phyloP scores from a whole-genome alignment of 495 filamentous ascomycete species.

The Podospora appendiculata region DNA sequence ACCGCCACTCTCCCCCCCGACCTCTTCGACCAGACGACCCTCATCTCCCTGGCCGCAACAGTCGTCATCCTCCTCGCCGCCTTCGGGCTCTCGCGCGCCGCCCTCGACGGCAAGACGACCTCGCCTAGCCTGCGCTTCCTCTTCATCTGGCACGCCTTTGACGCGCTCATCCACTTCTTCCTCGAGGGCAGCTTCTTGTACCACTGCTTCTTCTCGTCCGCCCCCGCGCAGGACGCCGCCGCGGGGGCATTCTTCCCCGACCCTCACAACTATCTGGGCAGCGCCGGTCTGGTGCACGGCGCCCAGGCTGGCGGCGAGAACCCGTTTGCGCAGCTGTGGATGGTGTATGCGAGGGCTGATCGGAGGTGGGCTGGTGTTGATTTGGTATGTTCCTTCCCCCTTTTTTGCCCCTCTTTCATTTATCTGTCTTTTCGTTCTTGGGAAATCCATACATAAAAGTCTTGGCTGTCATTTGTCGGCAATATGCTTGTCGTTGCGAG shows the following conservation, averaged over 20 bases:
- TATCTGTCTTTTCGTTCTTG: no score
- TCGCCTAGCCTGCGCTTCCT: slow-evolving; percentile 50
- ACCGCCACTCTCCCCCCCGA: slow-evolving; percentile 25
- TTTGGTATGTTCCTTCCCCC: slow-evolving; percentile 30
- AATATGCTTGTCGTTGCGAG: no score
- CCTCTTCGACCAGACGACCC: slow-evolving; percentile 46
- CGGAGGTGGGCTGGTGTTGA: slow-evolving; percentile 74
- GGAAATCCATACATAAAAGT: no score
- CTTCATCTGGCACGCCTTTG: slow-evolving; percentile 94
- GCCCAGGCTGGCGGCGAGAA: slow-evolving; percentile 54
- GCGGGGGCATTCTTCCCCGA: slow-evolving; percentile 27
- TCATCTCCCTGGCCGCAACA: slow-evolving; percentile 44
- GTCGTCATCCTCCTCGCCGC: slow-evolving; percentile 39
- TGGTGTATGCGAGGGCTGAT: slow-evolving; percentile 89
- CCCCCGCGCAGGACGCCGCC: slow-evolving; percentile 20
- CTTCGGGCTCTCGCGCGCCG: slow-evolving; percentile 33
- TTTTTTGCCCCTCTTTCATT: neutral
- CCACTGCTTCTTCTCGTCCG: slow-evolving; percentile 79
- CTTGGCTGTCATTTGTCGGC: no score
- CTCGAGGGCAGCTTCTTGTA: slow-evolving; percentile 89
- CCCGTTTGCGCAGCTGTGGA: slow-evolving; percentile 70
- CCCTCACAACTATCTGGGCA: slow-evolving; percentile 35
- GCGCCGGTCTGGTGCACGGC: slow-evolving; percentile 59
- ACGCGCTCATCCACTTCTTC: slow-evolving; percentile 79
- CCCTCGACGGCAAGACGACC: slow-evolving; percentile 29